Base-by-base conservation (phyloP, 306 rosid species). In the Argentina anserina region DNA sequence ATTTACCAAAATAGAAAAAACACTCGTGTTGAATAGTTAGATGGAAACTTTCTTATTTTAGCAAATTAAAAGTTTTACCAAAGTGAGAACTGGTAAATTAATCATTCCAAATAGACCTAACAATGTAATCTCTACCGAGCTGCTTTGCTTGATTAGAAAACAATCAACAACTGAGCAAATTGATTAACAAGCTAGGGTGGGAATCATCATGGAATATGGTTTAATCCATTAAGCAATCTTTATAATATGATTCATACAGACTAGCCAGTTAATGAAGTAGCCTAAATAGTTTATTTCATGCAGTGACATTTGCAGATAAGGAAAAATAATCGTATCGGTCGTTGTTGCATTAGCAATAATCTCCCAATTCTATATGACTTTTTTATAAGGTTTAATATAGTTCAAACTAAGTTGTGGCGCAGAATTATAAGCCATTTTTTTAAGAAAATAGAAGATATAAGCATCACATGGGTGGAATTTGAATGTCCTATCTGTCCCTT, bases 271-370 rank as follows among this genome's bases (percentile, higher is more conserved):
- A 60, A 12, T 21, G 20, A 50, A 5, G 65, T 14, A 60, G 65
- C 5, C 17, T 12, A 0, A 7, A 42, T 53, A 50, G 34, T 71
- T 56, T 56, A 21, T 25, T 71, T 31, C 66, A 61, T 42, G 12
- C 55, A 17, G 29, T 40, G 55, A 56, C 55, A 28, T 40, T 25
- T 56, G 39, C 3, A 46, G 75, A 56, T 71, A 41, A 56, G 28
- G 67, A 56, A 40, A 71, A 40, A 56, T 56, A 71, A 40, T 56
- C 55, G 12, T 1, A 2, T 29, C 62, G 23, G 52, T 53, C 41
- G n/a, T 21, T 53, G 75, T 71, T 71, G 52, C 41, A 40, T 7
- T 53, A 4, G 66, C 66, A 25, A 71, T 71, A 42, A 41, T 71
- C 42, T 26, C 21, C 67, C 56, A 7, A 40, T 71, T 26, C 55